Conservation (phyloP, 1,139 yeast genomes). For the Wickerhamomyces sp. region DNA sequence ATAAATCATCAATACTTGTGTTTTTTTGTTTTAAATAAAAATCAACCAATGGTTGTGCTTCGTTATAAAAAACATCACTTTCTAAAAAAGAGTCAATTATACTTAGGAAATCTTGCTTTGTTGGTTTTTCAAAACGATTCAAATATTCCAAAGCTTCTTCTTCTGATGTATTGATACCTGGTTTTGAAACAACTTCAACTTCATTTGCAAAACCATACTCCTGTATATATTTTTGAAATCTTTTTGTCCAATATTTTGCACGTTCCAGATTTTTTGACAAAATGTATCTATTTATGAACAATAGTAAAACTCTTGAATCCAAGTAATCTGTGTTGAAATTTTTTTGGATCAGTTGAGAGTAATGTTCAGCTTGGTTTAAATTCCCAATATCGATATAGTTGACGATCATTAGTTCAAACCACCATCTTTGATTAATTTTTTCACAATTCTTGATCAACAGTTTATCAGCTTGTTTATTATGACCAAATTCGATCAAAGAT, state of each 20-base stretch:
- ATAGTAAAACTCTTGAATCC: conserved; percentile 16
- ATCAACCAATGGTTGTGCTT: conserved; percentile 8
- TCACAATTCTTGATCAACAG: conserved; percentile 23
- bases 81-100: conserved; percentile 10
- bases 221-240: conserved; percentile 6
- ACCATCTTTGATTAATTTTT: conserved; percentile 30
- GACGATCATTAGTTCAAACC: conserved; percentile 33
- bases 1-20: conserved; percentile 10
- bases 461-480: conserved; percentile 24
- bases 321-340: conserved; percentile 9
- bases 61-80: conserved; percentile 1
- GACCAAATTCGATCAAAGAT: conserved; percentile 25
- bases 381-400: conserved; percentile 26
- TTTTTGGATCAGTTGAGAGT: conserved; percentile 5
- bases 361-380: conserved; percentile 24
- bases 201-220: conserved; percentile 9
- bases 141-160: conserved; percentile 12
- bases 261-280: conserved; percentile 7
- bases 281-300: conserved; percentile 15
- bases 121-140: conserved; percentile 12
- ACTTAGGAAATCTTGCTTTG: conserved; percentile 10
- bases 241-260: conserved; percentile 10
- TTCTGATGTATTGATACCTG: conserved; percentile 16
- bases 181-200: conserved; percentile 7
- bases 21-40: conserved; percentile 14